Evolutionary conservation across 768 basidiomycete genomes (phyloP), one percentile per base, ranked within the genome.

Genomic region (Nevesoporus exiguus): DNA sequence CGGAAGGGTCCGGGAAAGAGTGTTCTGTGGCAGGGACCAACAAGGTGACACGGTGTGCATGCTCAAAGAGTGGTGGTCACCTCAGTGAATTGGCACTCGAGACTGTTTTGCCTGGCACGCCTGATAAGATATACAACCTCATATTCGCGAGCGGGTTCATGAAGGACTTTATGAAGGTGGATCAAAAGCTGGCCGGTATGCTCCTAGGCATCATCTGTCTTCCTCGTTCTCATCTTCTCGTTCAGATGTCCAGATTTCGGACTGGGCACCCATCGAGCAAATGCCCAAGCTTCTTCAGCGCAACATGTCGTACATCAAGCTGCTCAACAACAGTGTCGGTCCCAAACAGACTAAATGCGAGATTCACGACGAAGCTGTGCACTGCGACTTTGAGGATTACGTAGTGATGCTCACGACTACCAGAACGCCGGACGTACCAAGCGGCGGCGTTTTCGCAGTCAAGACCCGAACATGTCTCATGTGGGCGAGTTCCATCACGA

Each of bases 281-380:
- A 82, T 78, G 14, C 82, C 85, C 31, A 82, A 85, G 51, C 79
- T 92, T 37, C 82, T 97, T 10, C 77, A 84, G 25, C 82, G 96
- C 10, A 90, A 93, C 58, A 93, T 95, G 85, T 92, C 92, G 25
- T 99, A 98, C 71, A 95, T 98, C 74, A 98, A 96, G 68, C 95
- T 94, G 0, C 75, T 99, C 29, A 84, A 81, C 58, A 94, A 82
- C 1, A 84, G 85, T 51, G 81, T 99, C 29, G 97, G 97, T 0
- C 97, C 96, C 1, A 96, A 84, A 67, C 90, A 92, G 70, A 93
- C 95, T 15, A 96, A 95, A 68, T 99, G 97, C 74, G 91, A 98
- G 73, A 85, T 98, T 54, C 80, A 81, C 46, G 96, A 99, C 65
- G 93, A 97, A 74, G 83, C 80, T 50, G 76, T 84, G 34, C 77